Evolutionary conservation across 495 filamentous ascomycete genomes (phyloP), one percentile per base, ranked within the genome.

Genomic region (Durotheca rogersii): DNA sequence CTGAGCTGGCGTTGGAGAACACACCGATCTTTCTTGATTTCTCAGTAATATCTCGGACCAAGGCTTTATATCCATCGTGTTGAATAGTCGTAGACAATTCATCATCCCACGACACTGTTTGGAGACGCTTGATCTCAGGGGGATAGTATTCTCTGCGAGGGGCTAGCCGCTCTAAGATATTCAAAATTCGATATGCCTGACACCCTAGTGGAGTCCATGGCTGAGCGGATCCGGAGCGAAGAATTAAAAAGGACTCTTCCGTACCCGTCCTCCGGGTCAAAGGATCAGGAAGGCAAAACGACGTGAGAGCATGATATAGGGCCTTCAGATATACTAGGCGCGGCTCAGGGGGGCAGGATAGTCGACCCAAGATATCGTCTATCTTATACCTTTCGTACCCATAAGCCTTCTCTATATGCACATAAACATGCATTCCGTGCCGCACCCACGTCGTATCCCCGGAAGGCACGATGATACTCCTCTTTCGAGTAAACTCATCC

Each of bases 121-220:
- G 78, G 65, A 83, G 70, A 0, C 70, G 67, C 31, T 67, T 65
- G 12, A 75, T 38, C 37, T 78, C 52, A 0, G 42, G 30, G 0
- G 85, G 85, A 61, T 88, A 87, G 50, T 75, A 88, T 0, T 60
- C 48, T 31, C 82, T 63, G 0, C 31, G 6, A 2, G 84, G 83
- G 0, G 75, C 74, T 1, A 88, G 60, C 0, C 38, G 23, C 0
- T 68, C 72, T 12, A 84, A 72, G 0, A 38, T 37, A 0, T 30
- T 11, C 1, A 84, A 56, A 7, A 74, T 45, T 0, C 25, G 31
- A 15, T 40, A 47, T 15, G 47, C 48, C 23, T 2, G 7, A 6
- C 1, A 50, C n/a, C 39, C 75, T 40, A 62, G 53, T 31, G 48
- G 47, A 4, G 17, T 66, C 62, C 59, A 85, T 39, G 64, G 71